phyloP scores from a whole-genome alignment of 805 yeast genomes.

The Candida hispaniensis region DNA sequence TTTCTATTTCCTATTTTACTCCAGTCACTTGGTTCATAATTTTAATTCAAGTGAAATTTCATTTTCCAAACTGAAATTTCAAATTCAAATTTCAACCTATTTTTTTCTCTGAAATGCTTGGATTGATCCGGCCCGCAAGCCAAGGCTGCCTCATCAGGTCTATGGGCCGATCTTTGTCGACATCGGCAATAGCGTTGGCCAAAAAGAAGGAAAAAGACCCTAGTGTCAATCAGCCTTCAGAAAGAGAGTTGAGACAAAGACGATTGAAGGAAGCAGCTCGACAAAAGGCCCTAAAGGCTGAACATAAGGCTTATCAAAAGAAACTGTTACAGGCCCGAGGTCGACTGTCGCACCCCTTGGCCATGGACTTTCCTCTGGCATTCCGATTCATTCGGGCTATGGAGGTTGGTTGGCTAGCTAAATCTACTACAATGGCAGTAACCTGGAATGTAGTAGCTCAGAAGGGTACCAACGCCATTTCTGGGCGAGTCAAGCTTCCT shows the following conservation, averaged over 20 bases:
- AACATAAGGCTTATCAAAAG: slow-evolving; percentile 3
- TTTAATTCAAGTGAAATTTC: too few relatives aligned
- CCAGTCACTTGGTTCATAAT: too few relatives aligned
- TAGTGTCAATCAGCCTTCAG: slow-evolving; percentile 9
- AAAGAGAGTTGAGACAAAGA: slow-evolving; percentile 13
- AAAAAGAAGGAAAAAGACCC: slow-evolving; percentile 12
- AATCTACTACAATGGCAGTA: slow-evolving; percentile 59
- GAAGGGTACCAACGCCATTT: slow-evolving; percentile 64
- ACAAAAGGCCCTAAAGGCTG: slow-evolving; percentile 10
- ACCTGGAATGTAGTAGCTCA: slow-evolving; percentile 58
- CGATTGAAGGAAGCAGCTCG: slow-evolving; percentile 10
- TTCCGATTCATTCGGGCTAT: slow-evolving; percentile 73
- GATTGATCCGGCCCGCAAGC: too few relatives aligned
- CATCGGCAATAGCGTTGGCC: slow-evolving; percentile 14
- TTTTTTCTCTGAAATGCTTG: too few relatives aligned
- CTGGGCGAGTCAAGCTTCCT: slow-evolving; percentile 64
- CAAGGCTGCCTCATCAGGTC: too few relatives aligned
- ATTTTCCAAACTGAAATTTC: too few relatives aligned
- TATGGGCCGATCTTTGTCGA: slow-evolving; percentile 15
- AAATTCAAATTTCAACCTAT: too few relatives aligned
- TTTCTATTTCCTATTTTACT: too few relatives aligned
- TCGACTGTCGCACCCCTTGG: slow-evolving; percentile 37
- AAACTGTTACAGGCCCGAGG: slow-evolving; percentile 13
- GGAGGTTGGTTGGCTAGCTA: slow-evolving; percentile 73
- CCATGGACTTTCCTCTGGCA: slow-evolving; percentile 63